Conservation (phyloP, 768 basidiomycete species). For the Boletus speciosus region DNA sequence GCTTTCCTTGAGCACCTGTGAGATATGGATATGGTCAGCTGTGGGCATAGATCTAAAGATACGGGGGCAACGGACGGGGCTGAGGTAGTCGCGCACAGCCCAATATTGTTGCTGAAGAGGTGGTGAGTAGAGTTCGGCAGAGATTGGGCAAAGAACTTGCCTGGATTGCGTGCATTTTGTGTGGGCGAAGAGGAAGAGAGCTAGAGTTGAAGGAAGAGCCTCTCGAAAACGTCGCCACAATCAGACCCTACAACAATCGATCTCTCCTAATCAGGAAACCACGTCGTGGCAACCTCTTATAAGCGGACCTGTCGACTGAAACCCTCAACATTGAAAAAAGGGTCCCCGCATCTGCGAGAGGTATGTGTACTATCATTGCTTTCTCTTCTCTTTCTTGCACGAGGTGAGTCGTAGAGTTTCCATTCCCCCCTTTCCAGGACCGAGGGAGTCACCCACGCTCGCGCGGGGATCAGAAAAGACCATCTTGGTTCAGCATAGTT, state of each 20-base stretch:
- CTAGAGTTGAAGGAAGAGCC: slow-evolving; percentile 17
- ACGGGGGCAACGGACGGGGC: slow-evolving; percentile 56
- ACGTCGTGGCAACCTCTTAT: slow-evolving; percentile 13
- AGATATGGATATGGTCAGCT: slow-evolving; percentile 24
- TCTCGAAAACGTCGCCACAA: slow-evolving; percentile 24
- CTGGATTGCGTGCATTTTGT: slow-evolving; percentile 48
- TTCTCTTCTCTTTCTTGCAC: too few species aligned
- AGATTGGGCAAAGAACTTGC: slow-evolving; percentile 16
- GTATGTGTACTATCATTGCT: too few species aligned
- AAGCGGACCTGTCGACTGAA: background rate
- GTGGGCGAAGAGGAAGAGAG: background rate
- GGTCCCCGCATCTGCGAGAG: too few species aligned
- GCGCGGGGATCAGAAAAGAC: too few species aligned
- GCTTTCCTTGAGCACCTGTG: slow-evolving; percentile 90
- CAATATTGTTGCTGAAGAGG: slow-evolving; percentile 78
- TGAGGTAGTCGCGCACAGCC: slow-evolving; percentile 92
- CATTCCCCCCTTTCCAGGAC: too few species aligned
- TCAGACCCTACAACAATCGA: slow-evolving; percentile 33
- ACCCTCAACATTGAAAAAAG: too few species aligned
- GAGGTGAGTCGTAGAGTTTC: too few species aligned
- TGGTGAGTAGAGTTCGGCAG: background rate
- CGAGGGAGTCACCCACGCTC: too few species aligned
- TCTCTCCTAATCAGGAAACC: slow-evolving; percentile 31
- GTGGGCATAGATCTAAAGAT: slow-evolving; percentile 18
- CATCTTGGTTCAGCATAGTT: too few species aligned